These are phyloP conservation scores for Trichoderma cornu-damae DNA, from an alignment of 2,329 filamentous ascomycete genomes.

Conservation along the genomic window DNA sequence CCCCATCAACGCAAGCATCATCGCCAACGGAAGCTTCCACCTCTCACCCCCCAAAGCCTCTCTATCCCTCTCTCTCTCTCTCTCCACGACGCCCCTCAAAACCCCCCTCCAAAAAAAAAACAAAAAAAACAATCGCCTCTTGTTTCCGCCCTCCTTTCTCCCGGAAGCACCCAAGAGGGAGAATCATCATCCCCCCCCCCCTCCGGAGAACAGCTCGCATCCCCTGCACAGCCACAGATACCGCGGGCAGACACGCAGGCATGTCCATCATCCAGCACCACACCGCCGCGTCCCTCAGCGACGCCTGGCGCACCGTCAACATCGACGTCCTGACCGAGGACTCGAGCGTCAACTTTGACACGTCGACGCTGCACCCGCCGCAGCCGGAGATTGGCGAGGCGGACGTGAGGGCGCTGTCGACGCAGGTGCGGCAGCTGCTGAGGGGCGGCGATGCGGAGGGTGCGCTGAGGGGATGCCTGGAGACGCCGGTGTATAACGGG, in stretches of 20 bases:
- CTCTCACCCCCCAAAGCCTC: conserved; percentile 13
- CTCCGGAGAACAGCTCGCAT: neutral
- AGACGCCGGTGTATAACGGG: conserved; percentile 73
- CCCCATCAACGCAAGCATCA: conserved; percentile 33
- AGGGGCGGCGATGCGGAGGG: conserved; percentile 83
- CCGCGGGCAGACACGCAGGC: neutral
- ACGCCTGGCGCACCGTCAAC: conserved; percentile 83
- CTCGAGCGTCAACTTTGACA: conserved; percentile 86
- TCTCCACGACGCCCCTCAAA: neutral
- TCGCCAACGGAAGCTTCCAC: conserved; percentile 18
- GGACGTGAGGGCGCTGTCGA: conserved; percentile 71
- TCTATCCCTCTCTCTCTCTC: neutral
- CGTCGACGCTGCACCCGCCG: conserved; percentile 72
- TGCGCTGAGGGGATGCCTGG: conserved; percentile 75
- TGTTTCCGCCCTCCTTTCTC: neutral
- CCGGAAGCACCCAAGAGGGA: neutral
- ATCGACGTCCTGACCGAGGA: conserved; percentile 88
- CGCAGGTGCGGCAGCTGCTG: conserved; percentile 81
- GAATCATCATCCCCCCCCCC: too few species aligned
- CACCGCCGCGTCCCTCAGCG: conserved; percentile 54
- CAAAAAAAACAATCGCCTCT: neutral
- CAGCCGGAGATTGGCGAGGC: conserved; percentile 68
- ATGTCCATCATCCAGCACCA: conserved; percentile 68
- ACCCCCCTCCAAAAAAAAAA: neutral
- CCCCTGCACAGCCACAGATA: neutral